A percentile compares a stretch with the other conserved stretches of the same genome.
These are phyloP conservation scores for Saccharomycopsis sp. DNA, from an alignment of 805 yeast genomes.

Conservation along the genomic window DNA sequence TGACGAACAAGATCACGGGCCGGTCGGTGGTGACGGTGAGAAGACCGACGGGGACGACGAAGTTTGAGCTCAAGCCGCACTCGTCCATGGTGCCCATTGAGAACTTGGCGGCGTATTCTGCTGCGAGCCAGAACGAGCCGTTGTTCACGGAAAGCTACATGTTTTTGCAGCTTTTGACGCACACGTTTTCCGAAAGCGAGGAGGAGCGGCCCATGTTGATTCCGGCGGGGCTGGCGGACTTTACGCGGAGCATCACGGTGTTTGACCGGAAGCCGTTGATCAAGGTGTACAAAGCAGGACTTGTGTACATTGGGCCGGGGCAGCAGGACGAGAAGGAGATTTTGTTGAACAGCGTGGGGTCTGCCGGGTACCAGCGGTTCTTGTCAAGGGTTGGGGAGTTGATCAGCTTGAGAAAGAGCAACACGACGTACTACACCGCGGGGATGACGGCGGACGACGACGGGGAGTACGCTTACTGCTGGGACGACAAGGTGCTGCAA, in stretches of 20 bases:
- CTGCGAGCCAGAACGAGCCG: conserved; percentile 22
- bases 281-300: conserved; percentile 70
- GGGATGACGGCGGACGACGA: conserved; percentile 71
- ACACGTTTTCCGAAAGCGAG: conserved; percentile 26
- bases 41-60: conserved; percentile 57
- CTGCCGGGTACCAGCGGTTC: conserved; percentile 51
- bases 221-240: conserved; percentile 28
- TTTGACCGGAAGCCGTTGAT: conserved; percentile 73
- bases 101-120: conserved; percentile 20
- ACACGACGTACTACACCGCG: conserved; percentile 53
- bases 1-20: conserved; percentile 45
- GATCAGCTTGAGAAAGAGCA: conserved; percentile 47
- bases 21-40: conserved; percentile 43
- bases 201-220: conserved; percentile 19
- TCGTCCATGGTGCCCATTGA: conserved; percentile 29
- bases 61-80: conserved; percentile 37
- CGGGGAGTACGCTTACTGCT: conserved; percentile 66
- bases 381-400: conserved; percentile 50
- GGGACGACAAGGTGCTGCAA: conserved; percentile 66
- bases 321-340: conserved; percentile 60
- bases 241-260: conserved; percentile 45
- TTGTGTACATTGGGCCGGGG: conserved; percentile 61
- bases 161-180: conserved; percentile 42
- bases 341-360: conserved; percentile 55
- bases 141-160: conserved; percentile 37